Evolutionary conservation across 2,329 filamentous ascomycete genomes (phyloP).

Genomic region (Mariannaea sp.): DNA sequence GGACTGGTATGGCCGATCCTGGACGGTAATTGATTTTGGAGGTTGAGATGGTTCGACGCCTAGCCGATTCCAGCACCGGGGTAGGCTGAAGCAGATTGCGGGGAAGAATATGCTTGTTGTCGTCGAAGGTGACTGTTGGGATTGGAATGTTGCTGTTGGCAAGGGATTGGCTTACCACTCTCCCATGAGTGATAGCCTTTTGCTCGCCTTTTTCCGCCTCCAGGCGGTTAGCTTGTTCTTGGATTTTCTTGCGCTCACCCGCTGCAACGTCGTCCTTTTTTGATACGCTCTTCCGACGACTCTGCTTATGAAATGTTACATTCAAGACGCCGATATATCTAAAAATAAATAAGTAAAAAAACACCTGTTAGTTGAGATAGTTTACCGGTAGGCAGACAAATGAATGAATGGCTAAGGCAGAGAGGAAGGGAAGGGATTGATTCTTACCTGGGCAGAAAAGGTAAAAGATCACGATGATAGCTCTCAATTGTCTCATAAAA

Average conservation of each 20-base stretch:
- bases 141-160: constrained; percentile 67
- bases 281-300: constrained; percentile 65
- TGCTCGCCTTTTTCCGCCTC: constrained; percentile 25
- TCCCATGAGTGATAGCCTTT: constrained; percentile 29
- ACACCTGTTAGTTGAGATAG: no score
- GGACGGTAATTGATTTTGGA: constrained; percentile 30
- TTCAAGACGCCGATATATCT: constrained; percentile 98
- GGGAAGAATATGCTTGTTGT: constrained; percentile 92
- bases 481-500: constrained; percentile 97
- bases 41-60: constrained; percentile 43
- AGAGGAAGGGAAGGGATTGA: no score
- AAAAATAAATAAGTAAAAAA: no score
- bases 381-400: no score
- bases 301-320: constrained; percentile 88
- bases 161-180: constrained; percentile 75
- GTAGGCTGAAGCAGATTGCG: constrained; percentile 76
- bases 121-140: constrained; percentile 90
- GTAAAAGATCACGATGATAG: constrained; percentile 84
- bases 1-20: constrained; percentile 15
- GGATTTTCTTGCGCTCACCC: constrained; percentile 45
- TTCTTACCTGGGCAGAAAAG: constrained; percentile 86
- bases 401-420: no score
- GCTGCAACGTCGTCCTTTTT: constrained; percentile 54
- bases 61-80: constrained; percentile 40
- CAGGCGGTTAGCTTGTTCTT: constrained; percentile 35